Percentiles rank a stretch among this genome's conserved stretches.
Conservation (phyloP, 2,329 filamentous ascomycete species). For the Cercospora canescens region DNA sequence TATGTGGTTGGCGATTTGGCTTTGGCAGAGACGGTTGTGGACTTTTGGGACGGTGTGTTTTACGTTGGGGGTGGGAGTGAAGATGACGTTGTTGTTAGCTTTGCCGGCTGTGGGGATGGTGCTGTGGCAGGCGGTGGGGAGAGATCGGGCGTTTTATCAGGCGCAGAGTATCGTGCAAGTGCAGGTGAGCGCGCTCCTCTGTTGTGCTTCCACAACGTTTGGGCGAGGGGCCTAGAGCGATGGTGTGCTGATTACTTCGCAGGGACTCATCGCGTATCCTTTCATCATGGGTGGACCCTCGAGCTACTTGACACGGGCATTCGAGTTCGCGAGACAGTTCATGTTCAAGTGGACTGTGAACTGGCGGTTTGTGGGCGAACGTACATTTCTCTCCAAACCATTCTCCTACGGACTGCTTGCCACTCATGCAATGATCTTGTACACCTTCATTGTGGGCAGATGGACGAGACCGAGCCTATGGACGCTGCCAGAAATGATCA, state of each 20-base stretch:
- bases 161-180: conserved; percentile 72
- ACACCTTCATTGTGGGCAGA: conserved; percentile 63
- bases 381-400: conserved; percentile 68
- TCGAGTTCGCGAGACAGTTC: conserved; percentile 88
- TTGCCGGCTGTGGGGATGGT: conserved; percentile 79
- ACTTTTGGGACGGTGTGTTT: conserved; percentile 71
- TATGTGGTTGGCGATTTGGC: conserved; percentile 77
- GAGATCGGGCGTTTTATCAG: conserved; percentile 64
- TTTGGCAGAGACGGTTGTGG: conserved; percentile 75
- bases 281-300: conserved; percentile 66
- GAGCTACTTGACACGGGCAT: conserved; percentile 79
- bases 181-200: conserved; percentile 58
- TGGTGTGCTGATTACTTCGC: conserved; percentile 16
- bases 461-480: conserved; percentile 73
- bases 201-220: neutral
- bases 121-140: conserved; percentile 71
- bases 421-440: conserved; percentile 65
- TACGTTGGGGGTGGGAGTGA: conserved; percentile 80
- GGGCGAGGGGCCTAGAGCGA: neutral
- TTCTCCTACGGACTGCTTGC: conserved; percentile 70
- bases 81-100: conserved; percentile 87
- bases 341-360: conserved; percentile 99
- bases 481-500: conserved; percentile 56
- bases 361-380: conserved; percentile 92
- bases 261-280: conserved; percentile 61